Base-by-base conservation (phyloP, 2,329 filamentous ascomycete genomes). In the Pseudogymnoascus sp. region DNA sequence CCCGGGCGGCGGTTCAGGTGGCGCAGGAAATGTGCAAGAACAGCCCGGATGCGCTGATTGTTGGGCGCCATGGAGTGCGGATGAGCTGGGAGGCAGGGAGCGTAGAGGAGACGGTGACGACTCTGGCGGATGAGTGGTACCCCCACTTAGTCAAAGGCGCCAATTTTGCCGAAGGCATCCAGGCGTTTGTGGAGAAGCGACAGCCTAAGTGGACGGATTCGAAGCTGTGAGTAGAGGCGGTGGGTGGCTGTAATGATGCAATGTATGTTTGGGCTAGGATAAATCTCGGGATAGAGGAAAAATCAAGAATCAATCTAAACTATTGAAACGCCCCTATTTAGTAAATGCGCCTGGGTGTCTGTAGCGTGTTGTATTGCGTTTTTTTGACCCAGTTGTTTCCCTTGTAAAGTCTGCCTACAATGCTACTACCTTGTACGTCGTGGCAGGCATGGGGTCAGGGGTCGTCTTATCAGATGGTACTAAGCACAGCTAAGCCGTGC, bases 131-230 rank as follows among this genome's bases (percentile, higher is more conserved):
- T 56, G 80, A 80, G 1, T 81, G 85, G 77, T 86, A 82, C 68
- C 78, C 77, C 61, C 76, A 77, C 63, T 77, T 92, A 62, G 78
- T 86, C 64, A 79, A 77, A 1, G 87, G 84, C 0, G 85, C 88
- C 67, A 93, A 93, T 74, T 85, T 90, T 73, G 81, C 81, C 61
- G 89, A 92, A 75, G 89, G 89, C 0, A 77, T 92, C 16, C 76
- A 74, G 74, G 89, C 88, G 64, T 93, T 92, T 77, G 85, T 87
- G 21, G 88, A 91, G 80, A 90, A 86, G 79, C 78, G 87, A 70
- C 80, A 81, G 74, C 82, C 88, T 2, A 77, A 78, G 33, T 91
- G 88, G 88, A 81, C 76, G 70, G 77, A 84, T 66, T 85, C 82
- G 68, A 85, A 85, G 73, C 68, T 86, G 59, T 72, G 59, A 65